phyloP scores from a whole-genome alignment of 441 rosid species.

The Dalechampia spathulata region DNA sequence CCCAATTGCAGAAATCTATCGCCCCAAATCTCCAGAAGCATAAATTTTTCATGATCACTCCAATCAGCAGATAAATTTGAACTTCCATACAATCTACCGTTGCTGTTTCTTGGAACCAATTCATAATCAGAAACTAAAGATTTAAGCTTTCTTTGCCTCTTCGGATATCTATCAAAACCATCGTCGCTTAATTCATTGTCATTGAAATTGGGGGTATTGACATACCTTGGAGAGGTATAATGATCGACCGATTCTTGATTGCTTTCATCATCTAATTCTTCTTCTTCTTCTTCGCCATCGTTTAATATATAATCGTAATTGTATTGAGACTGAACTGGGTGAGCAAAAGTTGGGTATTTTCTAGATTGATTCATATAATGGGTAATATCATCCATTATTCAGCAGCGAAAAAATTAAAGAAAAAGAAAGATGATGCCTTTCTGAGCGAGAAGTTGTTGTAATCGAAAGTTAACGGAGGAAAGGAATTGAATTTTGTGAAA shows the following conservation, averaged over 20 bases:
- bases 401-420: no score
- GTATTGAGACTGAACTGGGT: conserved; percentile 17
- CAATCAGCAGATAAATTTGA: conserved; percentile 48
- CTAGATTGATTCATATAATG: conserved; percentile 29
- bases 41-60: conserved; percentile 72
- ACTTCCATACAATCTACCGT: conserved; percentile 31
- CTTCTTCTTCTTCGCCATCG: conserved; percentile 27
- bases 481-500: neutral
- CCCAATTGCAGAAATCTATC: conserved; percentile 70
- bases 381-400: conserved; percentile 53
- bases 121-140: conserved; percentile 57
- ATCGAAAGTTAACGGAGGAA: neutral
- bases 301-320: conserved; percentile 36
- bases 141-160: conserved; percentile 57
- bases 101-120: conserved; percentile 38
- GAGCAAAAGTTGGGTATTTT: conserved; percentile 19
- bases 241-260: conserved; percentile 9
- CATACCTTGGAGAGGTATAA: conserved; percentile 23
- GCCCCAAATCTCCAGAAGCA: conserved; percentile 82
- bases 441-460: neutral
- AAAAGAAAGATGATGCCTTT: no score
- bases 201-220: conserved; percentile 8
- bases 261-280: conserved; percentile 24
- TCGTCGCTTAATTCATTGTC: conserved; percentile 18
- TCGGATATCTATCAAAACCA: conserved; percentile 42